These are phyloP conservation scores for Berkeleyomyces rouxiae DNA, from an alignment of 2,329 filamentous ascomycete species.

Conservation along the genomic window DNA sequence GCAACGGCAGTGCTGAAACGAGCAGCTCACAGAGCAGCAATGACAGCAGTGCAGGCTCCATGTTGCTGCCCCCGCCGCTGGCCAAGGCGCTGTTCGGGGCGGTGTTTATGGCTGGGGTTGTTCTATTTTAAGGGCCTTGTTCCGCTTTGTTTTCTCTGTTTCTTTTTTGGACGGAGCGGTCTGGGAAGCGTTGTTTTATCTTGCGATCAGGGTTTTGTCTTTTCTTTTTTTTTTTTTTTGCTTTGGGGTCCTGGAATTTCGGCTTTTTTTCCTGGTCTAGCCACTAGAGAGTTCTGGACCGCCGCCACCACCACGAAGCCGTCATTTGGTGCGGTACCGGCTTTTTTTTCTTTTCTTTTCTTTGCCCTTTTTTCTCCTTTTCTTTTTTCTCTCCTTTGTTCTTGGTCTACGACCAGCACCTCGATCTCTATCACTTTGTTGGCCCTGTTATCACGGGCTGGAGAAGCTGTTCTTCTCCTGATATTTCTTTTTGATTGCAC, in stretches of 20 bases:
- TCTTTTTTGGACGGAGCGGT: neutral
- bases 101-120: neutral
- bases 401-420: neutral
- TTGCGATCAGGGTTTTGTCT: neutral
- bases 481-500: neutral
- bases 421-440: neutral
- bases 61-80: neutral
- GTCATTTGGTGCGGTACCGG: neutral
- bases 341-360: neutral
- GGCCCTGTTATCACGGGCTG: neutral
- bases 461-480: neutral
- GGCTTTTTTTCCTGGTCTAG: neutral
- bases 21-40: neutral
- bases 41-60: neutral
- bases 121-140: neutral
- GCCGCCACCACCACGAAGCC: neutral
- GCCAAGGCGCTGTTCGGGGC: neutral
- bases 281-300: neutral
- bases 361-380: neutral
- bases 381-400: neutral
- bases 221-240: neutral
- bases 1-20: conserved; percentile 15
- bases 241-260: neutral
- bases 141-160: neutral
- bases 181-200: neutral